Evolutionary conservation across 352 stramenopile species (phyloP), one percentile per base, ranked within the genome.

Genomic region (Phytophthora pini): DNA sequence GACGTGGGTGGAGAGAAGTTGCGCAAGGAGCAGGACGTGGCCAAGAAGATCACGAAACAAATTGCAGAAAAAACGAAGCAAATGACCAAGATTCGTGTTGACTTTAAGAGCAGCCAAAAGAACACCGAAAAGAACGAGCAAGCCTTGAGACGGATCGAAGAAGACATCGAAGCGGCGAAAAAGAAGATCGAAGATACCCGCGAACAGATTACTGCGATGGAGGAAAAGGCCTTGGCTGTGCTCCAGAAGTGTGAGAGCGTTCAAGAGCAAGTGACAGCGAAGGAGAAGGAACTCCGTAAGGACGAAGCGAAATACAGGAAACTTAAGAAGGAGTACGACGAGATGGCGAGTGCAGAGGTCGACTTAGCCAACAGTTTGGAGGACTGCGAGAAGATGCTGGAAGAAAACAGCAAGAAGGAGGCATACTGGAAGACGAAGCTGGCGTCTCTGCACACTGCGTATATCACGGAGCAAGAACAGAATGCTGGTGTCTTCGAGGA

Each of bases 331-430:
- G 83, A 90, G 51, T 89, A 96, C 56, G 88, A 97, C n/a, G 87
- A 89, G 41, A 90, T 98, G 69, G 90, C 88, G 36, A 97, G 82
- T 54, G 80, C 82, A 9, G 96, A 99, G 72, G 92, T 99, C 5
- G 96, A 99, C 76, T 61, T 99, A 20, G 65, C 88, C 43, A 96
- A 94, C 29, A 92, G 97, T 61, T 70, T 98, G 38, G 95, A 99
- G 53, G 87, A 96, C 56, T 95, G 97, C 51, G 89, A 95, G 32
- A 97, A 98, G 65, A 87, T 95, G 61, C 76, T 98, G 12, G 88
- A 96, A 50, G 95, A 99, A 61, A 97, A 93, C 60, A 71, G 88
- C 8, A 96, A 92, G 66, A 98, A 97, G 68, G 83, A 92, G 31
- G 77, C 72, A 38, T 94, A 97, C 74, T 96, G 89, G 88, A 76